A percentile compares a stretch with the other conserved stretches of the same genome.
phyloP scores from a whole-genome alignment of 768 basidiomycete species.

The Podaxis pistillaris region DNA sequence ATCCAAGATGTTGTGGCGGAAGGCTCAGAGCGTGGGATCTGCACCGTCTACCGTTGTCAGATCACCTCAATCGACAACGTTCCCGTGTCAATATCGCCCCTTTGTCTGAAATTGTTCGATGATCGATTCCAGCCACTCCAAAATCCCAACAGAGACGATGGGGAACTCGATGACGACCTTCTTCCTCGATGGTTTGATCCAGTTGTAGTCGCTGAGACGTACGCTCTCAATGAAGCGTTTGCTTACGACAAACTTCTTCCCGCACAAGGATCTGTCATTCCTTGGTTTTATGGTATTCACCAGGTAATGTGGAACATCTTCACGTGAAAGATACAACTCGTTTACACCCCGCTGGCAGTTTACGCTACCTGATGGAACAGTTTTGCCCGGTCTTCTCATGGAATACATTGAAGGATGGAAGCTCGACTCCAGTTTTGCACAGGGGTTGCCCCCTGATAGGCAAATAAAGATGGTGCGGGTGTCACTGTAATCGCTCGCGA shows the following conservation, averaged over 20 bases:
- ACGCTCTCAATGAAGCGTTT: conserved; percentile 21
- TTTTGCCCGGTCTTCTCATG: conserved; percentile 20
- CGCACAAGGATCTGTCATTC: conserved; percentile 24
- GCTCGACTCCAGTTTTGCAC: conserved; percentile 15
- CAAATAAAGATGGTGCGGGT: conserved; percentile 20
- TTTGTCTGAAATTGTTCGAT: conserved; percentile 23
- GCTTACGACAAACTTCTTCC: conserved; percentile 24
- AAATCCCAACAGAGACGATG: conserved; percentile 14
- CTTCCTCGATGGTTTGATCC: conserved; percentile 12
- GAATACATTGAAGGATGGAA: conserved; percentile 19
- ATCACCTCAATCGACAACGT: conserved; percentile 21
- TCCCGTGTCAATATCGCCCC: conserved; percentile 13
- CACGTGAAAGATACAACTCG: neutral
- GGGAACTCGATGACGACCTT: conserved; percentile 11
- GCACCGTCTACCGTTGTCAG: conserved; percentile 18
- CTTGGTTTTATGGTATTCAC: conserved; percentile 27
- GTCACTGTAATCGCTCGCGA: neutral
- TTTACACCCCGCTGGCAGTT: conserved; percentile 10
- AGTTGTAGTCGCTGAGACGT: conserved; percentile 18
- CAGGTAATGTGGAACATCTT: conserved; percentile 16
- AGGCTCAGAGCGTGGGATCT: conserved; percentile 10
- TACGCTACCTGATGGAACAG: conserved; percentile 17
- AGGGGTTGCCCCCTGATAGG: conserved; percentile 14
- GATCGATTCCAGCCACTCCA: conserved; percentile 20
- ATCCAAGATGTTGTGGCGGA: conserved; percentile 16